Percentiles rank a stretch among this genome's conserved stretches.
Evolutionary conservation across 495 filamentous ascomycete species (phyloP).

Genomic region (Trichoderma virens): DNA sequence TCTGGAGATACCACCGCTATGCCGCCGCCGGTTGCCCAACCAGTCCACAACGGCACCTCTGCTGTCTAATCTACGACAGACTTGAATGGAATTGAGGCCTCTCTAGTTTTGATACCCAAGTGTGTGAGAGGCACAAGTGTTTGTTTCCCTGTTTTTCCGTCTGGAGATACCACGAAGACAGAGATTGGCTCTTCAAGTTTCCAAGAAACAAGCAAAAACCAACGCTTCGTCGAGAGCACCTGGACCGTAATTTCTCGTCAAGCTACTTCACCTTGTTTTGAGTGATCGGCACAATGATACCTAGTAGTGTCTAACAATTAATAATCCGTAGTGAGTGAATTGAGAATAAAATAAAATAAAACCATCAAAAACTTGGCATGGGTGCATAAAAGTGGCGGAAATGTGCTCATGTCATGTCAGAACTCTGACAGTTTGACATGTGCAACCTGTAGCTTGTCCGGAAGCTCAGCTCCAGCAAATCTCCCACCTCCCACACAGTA

Average conservation of each 20-base stretch:
- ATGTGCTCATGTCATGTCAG: neutral
- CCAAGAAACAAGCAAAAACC: neutral
- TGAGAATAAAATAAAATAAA: neutral
- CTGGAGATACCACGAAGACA: neutral
- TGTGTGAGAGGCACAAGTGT: neutral
- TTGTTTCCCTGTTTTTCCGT: neutral
- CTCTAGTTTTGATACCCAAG: constrained; percentile 1
- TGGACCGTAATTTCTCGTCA: neutral
- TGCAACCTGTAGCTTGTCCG: neutral
- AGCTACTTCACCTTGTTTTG: neutral
- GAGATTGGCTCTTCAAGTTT: neutral
- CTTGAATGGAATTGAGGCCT: neutral
- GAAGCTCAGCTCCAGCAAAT: neutral
- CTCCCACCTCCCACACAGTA: neutral
- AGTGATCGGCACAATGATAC: neutral
- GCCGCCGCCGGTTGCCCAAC: neutral
- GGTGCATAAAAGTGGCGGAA: neutral
- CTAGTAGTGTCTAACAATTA: neutral
- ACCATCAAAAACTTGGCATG: neutral
- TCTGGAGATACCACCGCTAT: neutral
- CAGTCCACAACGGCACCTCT: neutral
- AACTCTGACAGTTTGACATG: neutral
- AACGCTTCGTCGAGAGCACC: neutral
- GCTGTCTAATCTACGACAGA: neutral
- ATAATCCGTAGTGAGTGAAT: neutral